These are phyloP conservation scores for Ceratocystis papillata DNA, from an alignment of 2,329 filamentous ascomycete genomes.

Conservation along the genomic window DNA sequence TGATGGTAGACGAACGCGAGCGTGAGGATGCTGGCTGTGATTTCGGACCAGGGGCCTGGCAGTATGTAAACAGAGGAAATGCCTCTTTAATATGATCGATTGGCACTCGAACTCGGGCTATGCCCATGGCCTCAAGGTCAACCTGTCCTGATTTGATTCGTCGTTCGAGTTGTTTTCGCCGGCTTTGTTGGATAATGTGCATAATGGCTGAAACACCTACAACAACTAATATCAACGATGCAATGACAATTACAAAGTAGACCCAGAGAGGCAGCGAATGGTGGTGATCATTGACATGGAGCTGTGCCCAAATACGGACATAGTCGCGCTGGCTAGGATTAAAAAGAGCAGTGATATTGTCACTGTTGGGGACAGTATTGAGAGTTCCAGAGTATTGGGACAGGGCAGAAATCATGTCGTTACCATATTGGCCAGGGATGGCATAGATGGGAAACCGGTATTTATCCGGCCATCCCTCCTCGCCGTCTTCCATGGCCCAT, in stretches of 20 bases:
- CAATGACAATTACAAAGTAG: slow-evolving; percentile 61
- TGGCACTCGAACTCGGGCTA: slow-evolving; percentile 72
- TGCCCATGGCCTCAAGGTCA: slow-evolving; percentile 74
- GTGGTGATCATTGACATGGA: slow-evolving; percentile 38
- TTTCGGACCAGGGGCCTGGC: slow-evolving; percentile 40
- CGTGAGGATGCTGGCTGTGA: slow-evolving; percentile 26
- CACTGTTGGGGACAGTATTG: slow-evolving; percentile 47
- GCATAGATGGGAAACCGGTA: slow-evolving; percentile 76
- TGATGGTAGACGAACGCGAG: neutral
- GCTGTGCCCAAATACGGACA: slow-evolving; percentile 49
- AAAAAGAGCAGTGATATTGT: slow-evolving; percentile 46
- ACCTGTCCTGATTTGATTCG: slow-evolving; percentile 69
- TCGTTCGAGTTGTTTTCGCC: slow-evolving; percentile 55
- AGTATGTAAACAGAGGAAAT: slow-evolving; percentile 72
- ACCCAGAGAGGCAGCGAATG: slow-evolving; percentile 68
- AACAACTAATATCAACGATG: slow-evolving; percentile 58
- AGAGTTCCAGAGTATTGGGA: slow-evolving; percentile 68
- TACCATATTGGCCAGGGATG: slow-evolving; percentile 56
- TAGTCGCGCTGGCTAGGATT: slow-evolving; percentile 47
- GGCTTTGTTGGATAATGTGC: slow-evolving; percentile 64
- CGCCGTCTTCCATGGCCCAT: slow-evolving; percentile 60
- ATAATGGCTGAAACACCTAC: slow-evolving; percentile 57
- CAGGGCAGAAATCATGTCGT: slow-evolving; percentile 58
- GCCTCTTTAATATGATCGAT: slow-evolving; percentile 51
- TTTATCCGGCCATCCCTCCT: slow-evolving; percentile 56